Conservation (phyloP, 2,329 filamentous ascomycete genomes). For the Colletotrichum euphorbiae region DNA sequence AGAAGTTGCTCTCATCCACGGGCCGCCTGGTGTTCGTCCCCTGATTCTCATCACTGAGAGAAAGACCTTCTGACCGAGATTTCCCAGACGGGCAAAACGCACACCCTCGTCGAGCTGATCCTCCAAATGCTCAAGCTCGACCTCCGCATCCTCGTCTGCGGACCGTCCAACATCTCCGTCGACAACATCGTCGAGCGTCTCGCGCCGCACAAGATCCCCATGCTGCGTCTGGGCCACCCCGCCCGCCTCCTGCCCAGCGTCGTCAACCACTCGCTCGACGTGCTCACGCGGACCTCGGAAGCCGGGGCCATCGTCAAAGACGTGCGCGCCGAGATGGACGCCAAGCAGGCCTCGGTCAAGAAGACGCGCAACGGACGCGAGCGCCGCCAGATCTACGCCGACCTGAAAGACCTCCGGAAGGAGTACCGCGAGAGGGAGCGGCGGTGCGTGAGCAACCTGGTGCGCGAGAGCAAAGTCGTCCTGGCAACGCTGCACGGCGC, state of each 20-base stretch:
- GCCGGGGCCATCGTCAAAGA: constrained; percentile 91
- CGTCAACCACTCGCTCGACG: constrained; percentile 88
- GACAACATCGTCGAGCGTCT: constrained; percentile 98
- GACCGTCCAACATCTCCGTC: constrained; percentile 95
- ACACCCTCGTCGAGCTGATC: constrained; percentile 95
- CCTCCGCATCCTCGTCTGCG: constrained; percentile 88
- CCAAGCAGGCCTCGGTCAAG: constrained; percentile 87
- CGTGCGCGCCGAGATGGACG: constrained; percentile 91
- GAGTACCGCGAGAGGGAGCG: constrained; percentile 90
- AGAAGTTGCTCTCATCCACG: constrained; percentile 92
- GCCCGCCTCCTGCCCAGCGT: constrained; percentile 91
- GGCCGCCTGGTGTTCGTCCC: constrained; percentile 79
- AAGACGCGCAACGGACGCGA: constrained; percentile 88
- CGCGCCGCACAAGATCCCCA: constrained; percentile 83
- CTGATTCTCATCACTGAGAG: neutral
- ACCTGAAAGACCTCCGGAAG: constrained; percentile 85
- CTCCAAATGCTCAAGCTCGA: constrained; percentile 84
- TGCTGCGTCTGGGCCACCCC: constrained; percentile 92
- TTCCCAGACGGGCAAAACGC: constrained; percentile 89
- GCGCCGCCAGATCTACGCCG: constrained; percentile 82
- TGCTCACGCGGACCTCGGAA: constrained; percentile 90
- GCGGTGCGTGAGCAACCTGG: constrained; percentile 80
- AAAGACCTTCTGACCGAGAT: constrained; percentile 25
- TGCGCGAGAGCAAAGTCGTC: constrained; percentile 85
- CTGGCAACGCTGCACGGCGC: constrained; percentile 93